Conservation (phyloP, 2,329 filamentous ascomycete species). For the Fusarium ambrosium region DNA sequence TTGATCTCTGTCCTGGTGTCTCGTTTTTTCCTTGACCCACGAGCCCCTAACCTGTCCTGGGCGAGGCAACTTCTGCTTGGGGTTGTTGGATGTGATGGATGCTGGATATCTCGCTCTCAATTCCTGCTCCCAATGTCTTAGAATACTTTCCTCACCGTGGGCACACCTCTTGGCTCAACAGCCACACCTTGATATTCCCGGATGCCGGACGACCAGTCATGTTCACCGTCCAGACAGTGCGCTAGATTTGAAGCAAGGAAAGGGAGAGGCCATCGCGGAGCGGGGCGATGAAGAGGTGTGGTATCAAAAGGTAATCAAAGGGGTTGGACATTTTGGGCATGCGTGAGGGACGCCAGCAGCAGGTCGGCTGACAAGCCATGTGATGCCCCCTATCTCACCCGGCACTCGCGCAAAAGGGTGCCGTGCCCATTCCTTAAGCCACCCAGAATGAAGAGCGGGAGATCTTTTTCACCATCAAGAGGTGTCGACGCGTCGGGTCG, state of each 20-base stretch:
- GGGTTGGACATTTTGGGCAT: slow-evolving; percentile 27
- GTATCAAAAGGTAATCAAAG: slow-evolving; percentile 29
- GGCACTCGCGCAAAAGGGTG: slow-evolving; percentile 15
- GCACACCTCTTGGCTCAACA: slow-evolving; percentile 21
- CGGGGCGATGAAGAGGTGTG: slow-evolving; percentile 29
- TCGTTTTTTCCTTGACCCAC: background rate
- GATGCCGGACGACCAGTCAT: slow-evolving; percentile 27
- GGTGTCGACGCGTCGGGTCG: slow-evolving; percentile 34
- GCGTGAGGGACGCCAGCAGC: slow-evolving; percentile 23
- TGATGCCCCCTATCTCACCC: slow-evolving; percentile 36
- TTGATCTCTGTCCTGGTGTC: background rate
- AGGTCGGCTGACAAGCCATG: slow-evolving; percentile 48
- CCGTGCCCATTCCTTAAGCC: slow-evolving; percentile 29
- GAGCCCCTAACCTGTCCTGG: slow-evolving; percentile 3
- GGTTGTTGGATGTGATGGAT: slow-evolving; percentile 16
- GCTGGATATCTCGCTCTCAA: slow-evolving; percentile 14
- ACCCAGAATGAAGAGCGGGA: slow-evolving; percentile 9
- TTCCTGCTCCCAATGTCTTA: slow-evolving; percentile 40
- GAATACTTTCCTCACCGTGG: slow-evolving; percentile 14
- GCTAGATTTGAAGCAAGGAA: slow-evolving; percentile 27
- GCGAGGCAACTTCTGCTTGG: slow-evolving; percentile 2
- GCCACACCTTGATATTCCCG: slow-evolving; percentile 32
- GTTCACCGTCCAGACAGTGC: slow-evolving; percentile 32
- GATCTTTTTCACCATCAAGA: slow-evolving; percentile 13
- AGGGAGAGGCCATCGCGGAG: slow-evolving; percentile 21